Evolutionary conservation across 2,329 filamentous ascomycete genomes (phyloP).

Genomic region (Penicillium brevicompactum): DNA sequence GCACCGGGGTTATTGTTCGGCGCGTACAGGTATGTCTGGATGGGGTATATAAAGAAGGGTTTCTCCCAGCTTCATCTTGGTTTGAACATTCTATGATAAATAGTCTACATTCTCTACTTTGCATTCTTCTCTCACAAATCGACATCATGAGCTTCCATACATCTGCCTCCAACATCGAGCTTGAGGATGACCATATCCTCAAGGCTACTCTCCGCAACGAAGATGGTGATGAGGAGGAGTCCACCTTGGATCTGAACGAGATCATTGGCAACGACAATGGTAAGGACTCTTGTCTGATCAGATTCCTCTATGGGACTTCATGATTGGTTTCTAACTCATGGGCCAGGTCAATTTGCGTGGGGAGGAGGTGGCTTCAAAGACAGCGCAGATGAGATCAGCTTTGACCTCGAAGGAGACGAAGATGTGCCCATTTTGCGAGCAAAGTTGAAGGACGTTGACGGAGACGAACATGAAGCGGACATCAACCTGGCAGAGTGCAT

Average conservation of each 20-base stretch:
- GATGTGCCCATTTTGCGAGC: slow-evolving; percentile 58
- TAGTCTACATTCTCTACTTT: not conserved
- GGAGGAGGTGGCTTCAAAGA: slow-evolving; percentile 49
- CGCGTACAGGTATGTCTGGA: not conserved
- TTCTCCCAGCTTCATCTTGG: not conserved
- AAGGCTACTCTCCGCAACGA: slow-evolving; percentile 43
- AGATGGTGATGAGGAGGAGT: slow-evolving; percentile 49
- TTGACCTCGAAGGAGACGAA: slow-evolving; percentile 55
- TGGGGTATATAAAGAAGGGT: slow-evolving; percentile 11
- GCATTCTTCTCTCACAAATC: not conserved
- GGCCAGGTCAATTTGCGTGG: slow-evolving; percentile 50
- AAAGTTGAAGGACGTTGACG: slow-evolving; percentile 45
- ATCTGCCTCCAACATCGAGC: slow-evolving; percentile 48
- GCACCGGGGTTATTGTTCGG: not conserved
- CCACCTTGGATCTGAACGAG: slow-evolving; percentile 53
- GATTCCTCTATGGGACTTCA: not conserved
- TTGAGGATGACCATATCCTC: slow-evolving; percentile 56
- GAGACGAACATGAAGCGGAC: slow-evolving; percentile 47
- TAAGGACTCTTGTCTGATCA: slow-evolving; percentile 15
- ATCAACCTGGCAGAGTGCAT: slow-evolving; percentile 61
- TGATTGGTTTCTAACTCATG: not conserved
- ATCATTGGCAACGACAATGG: slow-evolving; percentile 57
- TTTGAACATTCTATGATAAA: not conserved
- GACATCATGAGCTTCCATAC: slow-evolving; percentile 54
- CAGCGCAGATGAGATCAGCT: slow-evolving; percentile 50